phyloP scores from a whole-genome alignment of 768 basidiomycete genomes.

The Naganishia friedmannii region DNA sequence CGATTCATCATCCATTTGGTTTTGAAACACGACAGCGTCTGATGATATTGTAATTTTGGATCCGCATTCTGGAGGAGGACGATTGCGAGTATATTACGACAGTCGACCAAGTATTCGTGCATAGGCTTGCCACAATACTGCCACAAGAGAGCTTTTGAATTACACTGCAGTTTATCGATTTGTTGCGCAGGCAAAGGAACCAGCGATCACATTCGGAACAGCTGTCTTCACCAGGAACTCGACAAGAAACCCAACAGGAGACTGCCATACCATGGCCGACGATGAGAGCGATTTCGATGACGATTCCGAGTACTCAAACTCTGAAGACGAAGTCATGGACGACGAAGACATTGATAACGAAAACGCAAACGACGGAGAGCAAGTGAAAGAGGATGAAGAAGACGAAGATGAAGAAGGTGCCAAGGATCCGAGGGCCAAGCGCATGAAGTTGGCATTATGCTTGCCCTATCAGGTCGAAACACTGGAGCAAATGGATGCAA shows the following conservation, averaged over 20 bases:
- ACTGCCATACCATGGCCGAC: conserved; percentile 11
- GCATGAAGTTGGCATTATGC: conserved; percentile 43
- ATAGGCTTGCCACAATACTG: neutral
- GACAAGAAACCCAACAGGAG: neutral
- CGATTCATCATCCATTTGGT: neutral
- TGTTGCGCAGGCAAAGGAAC: neutral
- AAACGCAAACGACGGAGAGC: conserved; percentile 7
- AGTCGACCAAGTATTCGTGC: neutral
- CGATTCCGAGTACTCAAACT: conserved; percentile 16
- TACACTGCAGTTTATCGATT: neutral
- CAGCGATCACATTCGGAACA: neutral
- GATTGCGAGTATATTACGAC: conserved; percentile 1
- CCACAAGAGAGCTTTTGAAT: neutral
- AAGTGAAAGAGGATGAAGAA: conserved; percentile 11
- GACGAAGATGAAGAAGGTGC: conserved; percentile 12
- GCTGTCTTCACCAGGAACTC: no score
- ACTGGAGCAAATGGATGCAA: conserved; percentile 68
- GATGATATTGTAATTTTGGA: neutral
- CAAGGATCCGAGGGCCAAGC: conserved; percentile 25
- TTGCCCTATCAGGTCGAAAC: conserved; percentile 77
- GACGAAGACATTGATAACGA: conserved; percentile 21
- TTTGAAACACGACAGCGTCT: conserved; percentile 22
- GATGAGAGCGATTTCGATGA: conserved; percentile 20
- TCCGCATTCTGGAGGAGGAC: neutral
- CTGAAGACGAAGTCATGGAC: conserved; percentile 18